Conservation (phyloP, 176 grass and related monocot species). For the Saccharum spontaneum region DNA sequence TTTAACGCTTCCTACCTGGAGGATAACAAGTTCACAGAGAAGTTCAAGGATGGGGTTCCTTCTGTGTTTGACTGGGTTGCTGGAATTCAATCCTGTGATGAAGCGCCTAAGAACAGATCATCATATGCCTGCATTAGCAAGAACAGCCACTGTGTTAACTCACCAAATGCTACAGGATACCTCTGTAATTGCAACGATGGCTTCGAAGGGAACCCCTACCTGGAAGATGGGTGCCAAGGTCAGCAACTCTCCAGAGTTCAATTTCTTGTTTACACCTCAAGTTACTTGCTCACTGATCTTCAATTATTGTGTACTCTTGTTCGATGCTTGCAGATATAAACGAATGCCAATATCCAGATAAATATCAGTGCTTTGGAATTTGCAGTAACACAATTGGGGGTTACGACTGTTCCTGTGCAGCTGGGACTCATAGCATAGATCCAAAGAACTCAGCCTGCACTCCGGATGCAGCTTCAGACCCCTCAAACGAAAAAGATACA, state of each 20-base stretch:
- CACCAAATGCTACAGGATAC: conserved; percentile 41
- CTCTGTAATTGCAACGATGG: conserved; percentile 24
- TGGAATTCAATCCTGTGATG: conserved; percentile 2
- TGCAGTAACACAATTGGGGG: neutral
- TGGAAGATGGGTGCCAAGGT: conserved; percentile 41
- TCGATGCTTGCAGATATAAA: conserved; percentile 10
- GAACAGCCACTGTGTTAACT: conserved; percentile 11
- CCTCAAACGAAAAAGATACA: neutral
- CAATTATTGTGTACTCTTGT: conserved; percentile 5
- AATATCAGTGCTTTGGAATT: neutral
- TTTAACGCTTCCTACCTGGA: conserved; percentile 35
- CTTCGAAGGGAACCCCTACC: conserved; percentile 41
- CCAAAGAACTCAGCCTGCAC: neutral
- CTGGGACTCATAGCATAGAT: neutral
- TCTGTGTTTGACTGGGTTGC: conserved; percentile 44
- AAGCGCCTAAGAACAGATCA: conserved; percentile 17
- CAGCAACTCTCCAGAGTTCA: neutral
- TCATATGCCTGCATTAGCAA: conserved; percentile 27
- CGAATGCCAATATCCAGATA: neutral
- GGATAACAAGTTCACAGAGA: conserved; percentile 4
- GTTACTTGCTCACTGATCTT: conserved; percentile 1
- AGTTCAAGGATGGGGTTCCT: conserved; percentile 33
- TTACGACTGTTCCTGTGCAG: neutral
- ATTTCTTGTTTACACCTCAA: neutral
- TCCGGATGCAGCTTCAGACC: conserved; percentile 9